phyloP scores from a whole-genome alignment of 306 rosid genomes.

The Glycine soja region DNA sequence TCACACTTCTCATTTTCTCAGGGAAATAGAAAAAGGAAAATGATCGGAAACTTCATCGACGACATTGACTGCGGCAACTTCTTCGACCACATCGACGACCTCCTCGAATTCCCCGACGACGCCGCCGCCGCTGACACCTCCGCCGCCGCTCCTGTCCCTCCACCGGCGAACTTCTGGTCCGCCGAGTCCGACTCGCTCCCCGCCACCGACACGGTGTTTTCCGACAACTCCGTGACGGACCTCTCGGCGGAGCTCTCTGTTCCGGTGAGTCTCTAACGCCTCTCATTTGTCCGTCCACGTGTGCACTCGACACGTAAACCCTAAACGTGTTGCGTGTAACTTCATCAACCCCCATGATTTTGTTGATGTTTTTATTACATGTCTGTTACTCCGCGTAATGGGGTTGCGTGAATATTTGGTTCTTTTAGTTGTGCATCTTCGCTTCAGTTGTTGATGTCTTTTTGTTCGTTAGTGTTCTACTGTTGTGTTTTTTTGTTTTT shows the following conservation, averaged over 20 bases:
- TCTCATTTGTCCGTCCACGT: constrained; percentile 3
- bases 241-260: constrained; percentile 80
- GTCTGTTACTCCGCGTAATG: background rate
- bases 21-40: constrained; percentile 14
- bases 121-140: background rate
- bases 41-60: constrained; percentile 69
- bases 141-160: background rate
- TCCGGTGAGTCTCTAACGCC: constrained; percentile 63
- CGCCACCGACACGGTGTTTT: constrained; percentile 53
- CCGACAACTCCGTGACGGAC: constrained; percentile 56
- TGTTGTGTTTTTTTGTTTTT: background rate
- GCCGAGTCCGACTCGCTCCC: constrained; percentile 52
- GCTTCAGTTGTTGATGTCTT: background rate
- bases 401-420: background rate
- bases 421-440: background rate
- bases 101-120: constrained; percentile 67
- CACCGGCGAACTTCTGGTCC: constrained; percentile 58
- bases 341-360: background rate
- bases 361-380: background rate
- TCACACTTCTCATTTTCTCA: constrained; percentile 32
- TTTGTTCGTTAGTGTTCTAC: background rate
- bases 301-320: background rate
- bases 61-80: constrained; percentile 79
- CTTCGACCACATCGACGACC: constrained; percentile 90
- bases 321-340: background rate